Conservation (phyloP, 257 asterid genomes). For the Phtheirospermum japonicum region DNA sequence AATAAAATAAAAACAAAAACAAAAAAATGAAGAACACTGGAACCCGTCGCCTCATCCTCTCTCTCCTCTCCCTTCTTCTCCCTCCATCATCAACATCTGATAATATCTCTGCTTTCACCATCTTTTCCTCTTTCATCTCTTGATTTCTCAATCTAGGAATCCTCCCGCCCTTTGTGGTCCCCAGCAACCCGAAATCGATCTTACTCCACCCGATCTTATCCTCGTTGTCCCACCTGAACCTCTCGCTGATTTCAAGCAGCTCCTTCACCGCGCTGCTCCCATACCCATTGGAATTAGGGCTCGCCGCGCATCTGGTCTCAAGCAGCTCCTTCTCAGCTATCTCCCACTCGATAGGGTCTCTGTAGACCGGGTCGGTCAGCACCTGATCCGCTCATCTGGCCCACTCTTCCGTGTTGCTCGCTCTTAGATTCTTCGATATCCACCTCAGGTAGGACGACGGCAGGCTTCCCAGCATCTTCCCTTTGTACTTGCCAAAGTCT, state of each 20-base stretch:
- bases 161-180: conserved; percentile 70
- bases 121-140: not conserved
- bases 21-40: too few species aligned
- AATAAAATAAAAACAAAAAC: too few species aligned
- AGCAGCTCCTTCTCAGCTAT: too few species aligned
- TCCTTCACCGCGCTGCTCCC: conserved; percentile 43
- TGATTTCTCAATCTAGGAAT: conserved; percentile 49
- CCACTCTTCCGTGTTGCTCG: conserved; percentile 74
- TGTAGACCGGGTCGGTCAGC: conserved; percentile 63
- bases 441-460: conserved; percentile 77
- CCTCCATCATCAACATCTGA: conserved; percentile 24
- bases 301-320: too few species aligned
- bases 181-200: conserved; percentile 65
- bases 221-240: conserved; percentile 75
- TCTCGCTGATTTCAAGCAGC: conserved; percentile 62
- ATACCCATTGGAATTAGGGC: conserved; percentile 7
- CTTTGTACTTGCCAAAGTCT: conserved; percentile 71
- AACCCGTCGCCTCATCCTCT: conserved; percentile 43
- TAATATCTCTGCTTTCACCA: not conserved
- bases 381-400: conserved; percentile 75
- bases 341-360: conserved; percentile 85
- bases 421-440: conserved; percentile 70
- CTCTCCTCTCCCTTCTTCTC: conserved; percentile 47
- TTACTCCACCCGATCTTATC: conserved; percentile 71
- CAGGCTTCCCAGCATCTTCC: conserved; percentile 77